Evolutionary conservation across 2,329 filamentous ascomycete species (phyloP), one percentile per base, ranked within the genome.

Genomic region (Diaporthe longicolla): DNA sequence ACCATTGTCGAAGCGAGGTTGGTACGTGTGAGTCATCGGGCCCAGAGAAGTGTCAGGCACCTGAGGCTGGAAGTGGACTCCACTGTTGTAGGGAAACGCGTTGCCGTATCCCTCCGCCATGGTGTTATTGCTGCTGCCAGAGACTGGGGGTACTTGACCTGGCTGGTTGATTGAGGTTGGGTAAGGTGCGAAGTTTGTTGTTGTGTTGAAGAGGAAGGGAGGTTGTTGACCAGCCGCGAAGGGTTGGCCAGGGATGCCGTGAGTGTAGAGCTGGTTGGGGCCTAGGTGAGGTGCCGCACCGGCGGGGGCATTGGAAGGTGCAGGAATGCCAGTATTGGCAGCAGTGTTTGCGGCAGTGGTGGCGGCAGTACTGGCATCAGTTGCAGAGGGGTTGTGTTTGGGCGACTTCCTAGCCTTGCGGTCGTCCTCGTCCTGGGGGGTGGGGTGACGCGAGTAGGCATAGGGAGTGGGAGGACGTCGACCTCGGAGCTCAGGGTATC

Each of bases 31-130:
- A 37, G 85, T 78, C 73, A 88, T 88, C 2, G 88, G 86, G 4
- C 90, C 90, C 79, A 86, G 85, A 57, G 87, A 87, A 21, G 89
- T 90, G 77, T 90, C 88, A 4, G 89, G 88, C 21, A 90, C 88
- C 37, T 88, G 89, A 0, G 90, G 90, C 78, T 91, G 88, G 78
- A 88, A 91, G 79, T 89, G 86, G 66, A 88, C 79, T 71, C 87
- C 87, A 63, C 78, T 79, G 40, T 82, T 80, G 55, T 84, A 83
- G 76, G 84, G 86, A n/a, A 77, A 79, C n/a, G 82, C 76, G 76
- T 85, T 85, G 75, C 82, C 82, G 77, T 88, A 87, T 73, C 83
- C 82, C 70, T 81, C 82, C 1, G 45, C 45, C 83, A 83, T 58
- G 32, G 26, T 61, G 59, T 32, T 52, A 15, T 19, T 11, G 43